phyloP scores from a whole-genome alignment of 2,329 filamentous ascomycete species.

The Colletotrichum noveboracense region DNA sequence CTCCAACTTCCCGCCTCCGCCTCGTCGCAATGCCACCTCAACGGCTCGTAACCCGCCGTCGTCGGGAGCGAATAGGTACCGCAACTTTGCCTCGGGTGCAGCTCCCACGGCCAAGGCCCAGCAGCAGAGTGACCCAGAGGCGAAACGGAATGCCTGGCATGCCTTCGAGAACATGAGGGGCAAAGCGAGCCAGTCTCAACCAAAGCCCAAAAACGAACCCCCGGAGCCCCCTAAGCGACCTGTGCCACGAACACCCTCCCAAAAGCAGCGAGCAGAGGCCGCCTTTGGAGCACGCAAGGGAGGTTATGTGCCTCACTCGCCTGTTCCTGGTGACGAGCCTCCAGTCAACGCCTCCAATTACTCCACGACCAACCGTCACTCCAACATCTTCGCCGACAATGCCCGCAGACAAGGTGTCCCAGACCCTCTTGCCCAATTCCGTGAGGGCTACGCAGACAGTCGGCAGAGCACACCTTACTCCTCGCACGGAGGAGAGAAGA shows the following conservation, averaged over 20 bases:
- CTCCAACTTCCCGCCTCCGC: slow-evolving; percentile 56
- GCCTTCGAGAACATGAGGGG: slow-evolving; percentile 49
- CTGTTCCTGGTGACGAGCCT: slow-evolving; percentile 56
- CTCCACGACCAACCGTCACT: slow-evolving; percentile 38
- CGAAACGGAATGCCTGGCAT: slow-evolving; percentile 44
- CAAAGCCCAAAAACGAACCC: slow-evolving; percentile 29
- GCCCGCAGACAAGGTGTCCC: slow-evolving; percentile 29
- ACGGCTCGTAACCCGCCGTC: slow-evolving; percentile 26
- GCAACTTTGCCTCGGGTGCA: slow-evolving; percentile 45
- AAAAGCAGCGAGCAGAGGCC: slow-evolving; percentile 58
- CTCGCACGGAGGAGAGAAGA: slow-evolving; percentile 62
- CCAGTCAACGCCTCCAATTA: slow-evolving; percentile 57
- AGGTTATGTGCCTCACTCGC: slow-evolving; percentile 56
- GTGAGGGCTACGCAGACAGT: slow-evolving; percentile 48
- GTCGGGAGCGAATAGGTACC: slow-evolving; percentile 52
- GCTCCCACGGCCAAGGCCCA: slow-evolving; percentile 48
- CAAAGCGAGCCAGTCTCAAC: slow-evolving; percentile 33
- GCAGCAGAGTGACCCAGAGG: slow-evolving; percentile 34
- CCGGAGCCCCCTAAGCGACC: slow-evolving; percentile 39
- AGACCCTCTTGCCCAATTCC: slow-evolving; percentile 56
- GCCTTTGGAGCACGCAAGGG: slow-evolving; percentile 57
- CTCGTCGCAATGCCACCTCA: slow-evolving; percentile 40
- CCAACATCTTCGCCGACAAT: slow-evolving; percentile 28
- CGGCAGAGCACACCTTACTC: slow-evolving; percentile 65
- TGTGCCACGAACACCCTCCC: slow-evolving; percentile 55